These are phyloP conservation scores for Ogataea paraovalis DNA, from an alignment of 805 yeast species.

Conservation along the genomic window DNA sequence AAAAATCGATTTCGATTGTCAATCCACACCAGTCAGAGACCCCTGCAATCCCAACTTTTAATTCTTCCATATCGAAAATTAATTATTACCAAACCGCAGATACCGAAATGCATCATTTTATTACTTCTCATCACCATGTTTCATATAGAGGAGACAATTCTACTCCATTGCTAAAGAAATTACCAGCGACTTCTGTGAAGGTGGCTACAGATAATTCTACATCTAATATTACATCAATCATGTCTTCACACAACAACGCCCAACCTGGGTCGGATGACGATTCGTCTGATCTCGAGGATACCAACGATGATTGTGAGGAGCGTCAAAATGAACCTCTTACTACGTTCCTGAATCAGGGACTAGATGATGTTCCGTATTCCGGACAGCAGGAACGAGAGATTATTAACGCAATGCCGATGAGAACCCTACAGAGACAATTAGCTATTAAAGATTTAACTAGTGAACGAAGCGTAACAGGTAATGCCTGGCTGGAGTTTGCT, in stretches of 20 bases:
- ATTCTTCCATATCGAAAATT: slow-evolving; percentile 22
- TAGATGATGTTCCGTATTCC: neutral
- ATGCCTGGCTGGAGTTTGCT: slow-evolving; percentile 23
- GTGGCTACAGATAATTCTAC: neutral
- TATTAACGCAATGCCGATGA: slow-evolving; percentile 18
- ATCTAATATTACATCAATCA: neutral
- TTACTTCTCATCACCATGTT: slow-evolving; percentile 9
- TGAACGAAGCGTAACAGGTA: slow-evolving; percentile 13
- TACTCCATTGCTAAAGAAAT: neutral
- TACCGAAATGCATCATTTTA: slow-evolving; percentile 9
- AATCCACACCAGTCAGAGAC: slow-evolving; percentile 7
- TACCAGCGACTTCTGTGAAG: neutral
- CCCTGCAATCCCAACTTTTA: slow-evolving; percentile 9
- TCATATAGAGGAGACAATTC: neutral
- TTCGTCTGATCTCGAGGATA: neutral
- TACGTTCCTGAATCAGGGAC: neutral
- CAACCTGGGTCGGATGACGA: neutral
- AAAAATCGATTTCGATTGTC: slow-evolving; percentile 17
- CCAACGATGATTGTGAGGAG: neutral
- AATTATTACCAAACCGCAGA: slow-evolving; percentile 21
- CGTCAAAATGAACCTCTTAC: neutral
- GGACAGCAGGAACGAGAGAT: neutral
- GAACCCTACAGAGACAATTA: slow-evolving; percentile 28
- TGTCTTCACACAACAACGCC: neutral
- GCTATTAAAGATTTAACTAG: slow-evolving; percentile 20